These are phyloP conservation scores for Nakaseomyces delphensis DNA, from an alignment of 1,139 yeast species.

Conservation along the genomic window DNA sequence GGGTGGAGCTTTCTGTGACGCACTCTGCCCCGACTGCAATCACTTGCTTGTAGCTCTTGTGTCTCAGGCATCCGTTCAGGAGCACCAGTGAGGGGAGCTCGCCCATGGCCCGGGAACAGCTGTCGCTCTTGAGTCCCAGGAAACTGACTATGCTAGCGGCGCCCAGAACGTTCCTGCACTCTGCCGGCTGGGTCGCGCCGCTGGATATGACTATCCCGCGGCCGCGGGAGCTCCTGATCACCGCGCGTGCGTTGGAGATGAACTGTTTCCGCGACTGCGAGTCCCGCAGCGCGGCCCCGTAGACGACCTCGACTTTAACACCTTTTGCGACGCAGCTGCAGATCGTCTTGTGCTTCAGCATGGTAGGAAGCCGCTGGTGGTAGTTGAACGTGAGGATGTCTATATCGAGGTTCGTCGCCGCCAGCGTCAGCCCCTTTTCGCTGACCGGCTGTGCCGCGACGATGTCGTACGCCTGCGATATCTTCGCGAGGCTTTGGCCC, in stretches of 20 bases:
- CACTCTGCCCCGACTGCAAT: constrained; percentile 40
- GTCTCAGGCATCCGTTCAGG: constrained; percentile 62
- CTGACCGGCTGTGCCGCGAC: constrained; percentile 73
- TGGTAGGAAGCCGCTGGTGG: constrained; percentile 59
- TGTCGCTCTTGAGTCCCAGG: constrained; percentile 49
- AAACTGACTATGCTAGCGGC: constrained; percentile 56
- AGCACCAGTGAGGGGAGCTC: constrained; percentile 55
- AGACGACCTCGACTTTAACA: constrained; percentile 69
- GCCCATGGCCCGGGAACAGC: constrained; percentile 53
- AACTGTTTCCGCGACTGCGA: constrained; percentile 45
- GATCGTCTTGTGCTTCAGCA: constrained; percentile 71
- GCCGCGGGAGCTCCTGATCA: constrained; percentile 74
- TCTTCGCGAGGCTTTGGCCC: constrained; percentile 58
- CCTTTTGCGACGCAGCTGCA: constrained; percentile 77
- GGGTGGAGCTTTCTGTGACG: constrained; percentile 16
- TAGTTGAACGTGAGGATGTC: constrained; percentile 73
- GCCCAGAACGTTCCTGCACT: constrained; percentile 59
- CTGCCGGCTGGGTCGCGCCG: constrained; percentile 56
- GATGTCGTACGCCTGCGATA: constrained; percentile 61
- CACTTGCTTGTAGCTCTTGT: constrained; percentile 62
- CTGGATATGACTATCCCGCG: constrained; percentile 73
- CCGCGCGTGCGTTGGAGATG: constrained; percentile 62
- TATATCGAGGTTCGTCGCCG: constrained; percentile 54
- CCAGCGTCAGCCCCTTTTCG: constrained; percentile 70
- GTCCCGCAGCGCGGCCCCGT: constrained; percentile 45